Evolutionary conservation across 495 filamentous ascomycete genomes (phyloP).

Genomic region (Thermothielavioides terrestris): DNA sequence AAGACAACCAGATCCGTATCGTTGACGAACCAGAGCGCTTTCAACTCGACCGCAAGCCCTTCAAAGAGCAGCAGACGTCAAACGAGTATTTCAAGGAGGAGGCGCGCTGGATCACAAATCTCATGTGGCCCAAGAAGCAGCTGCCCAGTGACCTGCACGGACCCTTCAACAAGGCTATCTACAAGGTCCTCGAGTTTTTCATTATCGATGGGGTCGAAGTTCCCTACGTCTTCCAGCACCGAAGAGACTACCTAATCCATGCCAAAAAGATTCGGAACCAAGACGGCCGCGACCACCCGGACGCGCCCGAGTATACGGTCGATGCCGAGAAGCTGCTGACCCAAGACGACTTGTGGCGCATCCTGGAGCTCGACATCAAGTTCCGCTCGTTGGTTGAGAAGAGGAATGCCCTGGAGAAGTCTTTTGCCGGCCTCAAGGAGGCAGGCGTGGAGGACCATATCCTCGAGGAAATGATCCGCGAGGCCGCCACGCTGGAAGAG

Average conservation of each 20-base stretch:
- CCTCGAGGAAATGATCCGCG: constrained; percentile 69
- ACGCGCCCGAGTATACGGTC: constrained; percentile 62
- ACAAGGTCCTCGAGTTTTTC: constrained; percentile 91
- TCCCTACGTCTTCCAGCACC: constrained; percentile 95
- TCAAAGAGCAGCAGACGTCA: constrained; percentile 63
- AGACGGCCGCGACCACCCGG: constrained; percentile 40
- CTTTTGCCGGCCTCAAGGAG: constrained; percentile 61
- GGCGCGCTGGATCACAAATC: constrained; percentile 77
- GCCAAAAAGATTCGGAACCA: constrained; percentile 65
- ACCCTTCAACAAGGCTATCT: constrained; percentile 78
- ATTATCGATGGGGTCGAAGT: constrained; percentile 88
- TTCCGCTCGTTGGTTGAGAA: constrained; percentile 87
- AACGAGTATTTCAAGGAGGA: constrained; percentile 83
- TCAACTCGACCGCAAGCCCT: constrained; percentile 82
- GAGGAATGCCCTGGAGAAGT: constrained; percentile 68
- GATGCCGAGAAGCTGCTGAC: constrained; percentile 81
- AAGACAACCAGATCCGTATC: constrained; percentile 80
- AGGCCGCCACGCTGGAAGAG: constrained; percentile 78
- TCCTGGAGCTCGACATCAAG: constrained; percentile 89
- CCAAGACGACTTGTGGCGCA: constrained; percentile 89
- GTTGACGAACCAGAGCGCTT: constrained; percentile 89
- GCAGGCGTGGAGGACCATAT: constrained; percentile 49
- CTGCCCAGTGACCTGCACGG: constrained; percentile 60
- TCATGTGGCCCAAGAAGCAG: constrained; percentile 76
- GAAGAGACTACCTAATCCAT: constrained; percentile 95